Evolutionary conservation across 306 rosid species (phyloP).

Genomic region (Begonia loranthoides): DNA sequence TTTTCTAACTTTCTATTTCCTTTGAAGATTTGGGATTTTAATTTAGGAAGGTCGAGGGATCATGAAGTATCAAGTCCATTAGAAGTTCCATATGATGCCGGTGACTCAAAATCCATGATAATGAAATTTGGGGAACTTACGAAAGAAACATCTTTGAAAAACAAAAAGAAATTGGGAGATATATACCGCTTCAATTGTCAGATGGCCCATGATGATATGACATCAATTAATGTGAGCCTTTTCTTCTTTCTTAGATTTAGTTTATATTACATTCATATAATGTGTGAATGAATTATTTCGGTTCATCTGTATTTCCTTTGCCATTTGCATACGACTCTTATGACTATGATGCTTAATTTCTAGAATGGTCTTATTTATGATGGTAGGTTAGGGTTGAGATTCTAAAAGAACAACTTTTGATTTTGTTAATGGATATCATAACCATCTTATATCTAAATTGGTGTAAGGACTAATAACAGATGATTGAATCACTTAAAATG

Average conservation of each 20-base stretch:
- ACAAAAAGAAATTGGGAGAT: slow-evolving; percentile 27
- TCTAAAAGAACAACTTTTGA: no score
- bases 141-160: slow-evolving; percentile 24
- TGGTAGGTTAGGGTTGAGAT: no score
- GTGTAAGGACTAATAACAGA: no score
- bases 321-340: no score
- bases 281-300: no score
- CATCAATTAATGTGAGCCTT: slow-evolving; percentile 25
- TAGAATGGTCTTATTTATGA: no score
- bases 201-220: slow-evolving; percentile 15
- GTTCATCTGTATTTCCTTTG: no score
- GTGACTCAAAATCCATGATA: slow-evolving; percentile 26
- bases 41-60: slow-evolving; percentile 32
- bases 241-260: not conserved
- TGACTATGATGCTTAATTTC: no score
- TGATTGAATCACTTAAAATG: slow-evolving; percentile 2
- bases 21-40: slow-evolving; percentile 59
- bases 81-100: slow-evolving; percentile 24
- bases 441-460: no score
- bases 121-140: slow-evolving; percentile 27
- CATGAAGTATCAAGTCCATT: slow-evolving; percentile 25
- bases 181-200: slow-evolving; percentile 24
- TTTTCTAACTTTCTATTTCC: slow-evolving; percentile 10
- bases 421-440: no score
- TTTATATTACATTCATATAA: no score